A percentile compares a stretch with the other conserved stretches of the same genome.
Conservation (phyloP, 805 yeast genomes). For the Ogataea polymorpha region DNA sequence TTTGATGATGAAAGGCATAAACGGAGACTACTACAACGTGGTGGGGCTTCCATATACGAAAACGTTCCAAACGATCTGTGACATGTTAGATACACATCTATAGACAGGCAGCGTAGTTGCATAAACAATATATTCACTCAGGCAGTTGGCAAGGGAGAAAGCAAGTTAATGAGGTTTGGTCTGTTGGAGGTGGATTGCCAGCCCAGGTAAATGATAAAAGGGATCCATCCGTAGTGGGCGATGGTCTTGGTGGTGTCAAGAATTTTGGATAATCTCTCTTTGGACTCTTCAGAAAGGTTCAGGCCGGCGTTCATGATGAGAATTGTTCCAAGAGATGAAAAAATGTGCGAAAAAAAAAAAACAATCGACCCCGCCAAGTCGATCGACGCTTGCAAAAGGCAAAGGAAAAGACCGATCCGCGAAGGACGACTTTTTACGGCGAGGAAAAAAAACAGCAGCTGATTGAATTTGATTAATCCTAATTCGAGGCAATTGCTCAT, state of each 20-base stretch:
- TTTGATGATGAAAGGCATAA: constrained; percentile 54
- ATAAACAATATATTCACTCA: constrained; percentile 29
- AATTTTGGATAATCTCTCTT: constrained; percentile 84
- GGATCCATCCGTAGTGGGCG: constrained; percentile 97
- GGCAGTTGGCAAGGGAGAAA: constrained; percentile 79
- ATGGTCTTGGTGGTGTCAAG: constrained; percentile 80
- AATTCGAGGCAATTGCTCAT: constrained; percentile 1
- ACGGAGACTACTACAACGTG: constrained; percentile 82
- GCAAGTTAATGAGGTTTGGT: constrained; percentile 73
- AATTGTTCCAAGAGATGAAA: background rate
- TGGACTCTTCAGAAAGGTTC: constrained; percentile 45
- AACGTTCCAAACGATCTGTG: constrained; percentile 39
- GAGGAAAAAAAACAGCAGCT: constrained; percentile 17
- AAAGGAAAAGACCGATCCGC: constrained; percentile 26
- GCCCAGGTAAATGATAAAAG: constrained; percentile 88
- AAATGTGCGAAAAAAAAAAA: constrained; percentile 4
- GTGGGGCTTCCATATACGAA: constrained; percentile 79
- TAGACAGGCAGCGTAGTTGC: constrained; percentile 7
- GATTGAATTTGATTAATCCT: background rate
- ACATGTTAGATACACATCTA: constrained; percentile 14
- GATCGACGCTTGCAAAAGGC: constrained; percentile 10
- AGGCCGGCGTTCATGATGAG: constrained; percentile 34
- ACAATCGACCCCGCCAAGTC: constrained; percentile 1
- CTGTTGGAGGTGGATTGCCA: constrained; percentile 79
- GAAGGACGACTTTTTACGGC: constrained; percentile 2